Evolutionary conservation across 768 basidiomycete genomes (phyloP), one percentile per base, ranked within the genome.

Genomic region (Russula dissimulans): DNA sequence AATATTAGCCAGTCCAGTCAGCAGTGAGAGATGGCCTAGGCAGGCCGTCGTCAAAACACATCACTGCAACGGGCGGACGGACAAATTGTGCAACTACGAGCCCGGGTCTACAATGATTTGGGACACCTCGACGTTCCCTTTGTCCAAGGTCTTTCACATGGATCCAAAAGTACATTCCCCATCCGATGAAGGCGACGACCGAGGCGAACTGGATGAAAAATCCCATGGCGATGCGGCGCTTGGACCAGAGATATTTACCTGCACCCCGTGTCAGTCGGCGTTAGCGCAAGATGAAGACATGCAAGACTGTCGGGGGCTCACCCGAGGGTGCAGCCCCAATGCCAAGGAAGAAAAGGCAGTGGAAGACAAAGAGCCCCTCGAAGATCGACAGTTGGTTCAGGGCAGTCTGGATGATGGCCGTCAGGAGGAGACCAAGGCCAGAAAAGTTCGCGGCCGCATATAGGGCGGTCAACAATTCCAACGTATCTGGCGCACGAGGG

Each of bases 191-290:
- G 29, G 41, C 22, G 18, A 53, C 3, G 26, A 56, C 32, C 0
- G 45, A 42, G 8, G 29, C 17, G 10, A 51, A 52, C 8, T 60
- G 54, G 0, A 56, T 2, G 10, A 62, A 5, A 22, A 64, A 18
- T 14, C 53, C 50, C 22, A 57, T 56, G 36, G 22, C 14, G 34
- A 64, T 11, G 39, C 62, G 60, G n/a, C 54, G 15, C 29, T 2
- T 62, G 14, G 15, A 56, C 54, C 54, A 55, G 31, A 44, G 38
- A 44, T 64, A 62, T 57, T 64, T 64, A 5, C 62, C 62, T 64
- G 14, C 31, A 42, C n/a, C 15, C 11, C 17, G 32, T 6, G 14
- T 0, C 5, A 14, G 18, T 5, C 11, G 57, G 2, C 42, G 12
- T 10, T 45, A 60, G 43, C 3, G n/a, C 14, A 41, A 36, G 53